Percentiles rank a stretch among this genome's conserved stretches.
phyloP scores from a whole-genome alignment of 2,329 filamentous ascomycete genomes.

The Phyllosticta ampelicida region DNA sequence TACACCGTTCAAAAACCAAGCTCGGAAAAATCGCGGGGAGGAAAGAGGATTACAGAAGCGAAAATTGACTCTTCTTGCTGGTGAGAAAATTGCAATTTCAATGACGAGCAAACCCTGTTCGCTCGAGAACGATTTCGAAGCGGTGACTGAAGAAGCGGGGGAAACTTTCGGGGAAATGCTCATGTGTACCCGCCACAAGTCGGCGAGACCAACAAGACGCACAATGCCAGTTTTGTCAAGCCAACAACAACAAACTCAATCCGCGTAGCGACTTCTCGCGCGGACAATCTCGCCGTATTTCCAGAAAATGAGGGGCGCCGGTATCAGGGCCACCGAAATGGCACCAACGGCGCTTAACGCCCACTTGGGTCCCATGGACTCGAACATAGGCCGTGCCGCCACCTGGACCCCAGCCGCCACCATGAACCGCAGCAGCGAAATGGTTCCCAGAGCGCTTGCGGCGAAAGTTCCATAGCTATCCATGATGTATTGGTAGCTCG shows the following conservation, averaged over 20 bases:
- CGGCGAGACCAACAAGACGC: neutral
- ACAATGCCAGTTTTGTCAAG: neutral
- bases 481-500: slow-evolving; percentile 25
- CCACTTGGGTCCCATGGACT: slow-evolving; percentile 32
- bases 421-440: slow-evolving; percentile 22
- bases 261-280: slow-evolving; percentile 4
- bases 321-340: slow-evolving; percentile 22
- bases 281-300: slow-evolving; percentile 17
- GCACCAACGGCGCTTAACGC: slow-evolving; percentile 32
- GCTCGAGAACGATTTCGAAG: neutral
- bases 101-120: neutral
- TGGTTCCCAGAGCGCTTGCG: slow-evolving; percentile 30
- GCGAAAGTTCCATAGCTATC: slow-evolving; percentile 34
- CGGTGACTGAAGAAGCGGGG: neutral
- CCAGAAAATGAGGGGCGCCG: slow-evolving; percentile 28
- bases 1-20: neutral
- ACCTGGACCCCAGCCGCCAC: slow-evolving; percentile 32
- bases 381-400: slow-evolving; percentile 30
- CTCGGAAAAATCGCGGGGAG: neutral
- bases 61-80: neutral
- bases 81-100: neutral
- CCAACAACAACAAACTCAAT: neutral
- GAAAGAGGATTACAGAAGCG: neutral
- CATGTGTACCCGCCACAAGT: neutral
- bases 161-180: neutral